These are phyloP conservation scores for Arachis hypogaea DNA, from an alignment of 306 rosid genomes.

Conservation along the genomic window DNA sequence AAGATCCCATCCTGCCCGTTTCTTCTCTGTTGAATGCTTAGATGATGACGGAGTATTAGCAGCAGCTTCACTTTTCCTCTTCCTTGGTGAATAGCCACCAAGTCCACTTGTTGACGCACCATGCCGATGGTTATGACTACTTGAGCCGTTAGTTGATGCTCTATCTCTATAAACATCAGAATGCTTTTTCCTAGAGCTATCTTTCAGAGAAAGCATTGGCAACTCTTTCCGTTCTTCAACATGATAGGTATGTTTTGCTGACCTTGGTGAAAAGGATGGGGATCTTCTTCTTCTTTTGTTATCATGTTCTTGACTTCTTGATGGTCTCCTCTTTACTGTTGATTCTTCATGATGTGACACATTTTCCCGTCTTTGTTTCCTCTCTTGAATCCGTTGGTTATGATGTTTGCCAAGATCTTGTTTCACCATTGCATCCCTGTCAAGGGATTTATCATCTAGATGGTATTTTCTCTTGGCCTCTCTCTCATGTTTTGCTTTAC, in stretches of 20 bases:
- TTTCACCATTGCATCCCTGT: slow-evolving; percentile 50
- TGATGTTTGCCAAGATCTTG: slow-evolving; percentile 52
- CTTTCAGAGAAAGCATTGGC: slow-evolving; percentile 49
- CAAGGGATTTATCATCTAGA: slow-evolving; percentile 58
- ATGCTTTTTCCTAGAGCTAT: slow-evolving; percentile 58
- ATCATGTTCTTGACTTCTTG: slow-evolving; percentile 65
- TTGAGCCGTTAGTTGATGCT: slow-evolving; percentile 67
- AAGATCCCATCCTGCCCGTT: slow-evolving; percentile 83
- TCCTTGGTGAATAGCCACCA: slow-evolving; percentile 98
- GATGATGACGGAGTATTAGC: slow-evolving; percentile 83
- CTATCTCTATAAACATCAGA: slow-evolving; percentile 60
- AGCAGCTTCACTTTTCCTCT: slow-evolving; percentile 84
- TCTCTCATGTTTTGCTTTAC: slow-evolving; percentile 55
- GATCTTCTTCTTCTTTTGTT: slow-evolving; percentile 59
- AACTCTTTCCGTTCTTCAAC: slow-evolving; percentile 50
- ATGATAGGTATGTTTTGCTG: slow-evolving; percentile 44
- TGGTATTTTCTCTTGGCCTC: slow-evolving; percentile 66
- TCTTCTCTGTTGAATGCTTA: slow-evolving; percentile 65
- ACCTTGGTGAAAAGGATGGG: slow-evolving; percentile 59
- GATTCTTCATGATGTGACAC: slow-evolving; percentile 59
- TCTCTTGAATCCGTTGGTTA: slow-evolving; percentile 45
- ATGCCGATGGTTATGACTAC: slow-evolving; percentile 62
- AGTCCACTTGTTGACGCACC: slow-evolving; percentile 69
- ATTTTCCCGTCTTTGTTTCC: slow-evolving; percentile 53
- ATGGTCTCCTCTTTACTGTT: slow-evolving; percentile 59